phyloP scores from a whole-genome alignment of 1,284 basidiomycete species.

The Cryptococcus amylolentus region DNA sequence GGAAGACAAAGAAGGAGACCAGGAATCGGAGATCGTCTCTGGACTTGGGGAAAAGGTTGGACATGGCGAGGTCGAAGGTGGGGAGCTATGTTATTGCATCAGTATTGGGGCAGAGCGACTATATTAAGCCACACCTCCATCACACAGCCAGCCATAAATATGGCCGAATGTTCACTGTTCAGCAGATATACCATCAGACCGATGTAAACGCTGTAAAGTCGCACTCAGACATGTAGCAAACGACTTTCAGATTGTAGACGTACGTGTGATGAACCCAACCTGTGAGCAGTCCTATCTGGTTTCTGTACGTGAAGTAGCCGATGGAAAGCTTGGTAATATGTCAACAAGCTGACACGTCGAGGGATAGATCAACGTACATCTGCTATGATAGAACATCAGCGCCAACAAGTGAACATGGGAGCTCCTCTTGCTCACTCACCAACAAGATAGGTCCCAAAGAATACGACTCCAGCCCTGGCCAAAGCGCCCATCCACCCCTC shows the following conservation, averaged over 20 bases:
- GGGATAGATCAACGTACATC: conserved; percentile 17
- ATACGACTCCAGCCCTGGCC: conserved; percentile 27
- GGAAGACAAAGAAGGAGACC: conserved; percentile 56
- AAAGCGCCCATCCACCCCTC: conserved; percentile 27
- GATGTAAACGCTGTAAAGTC: conserved; percentile 51
- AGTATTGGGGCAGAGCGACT: neutral
- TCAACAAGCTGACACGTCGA: neutral
- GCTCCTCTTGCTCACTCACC: conserved; percentile 21
- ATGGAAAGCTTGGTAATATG: conserved; percentile 28
- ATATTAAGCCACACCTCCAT: conserved; percentile 53
- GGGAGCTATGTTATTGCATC: conserved; percentile 50
- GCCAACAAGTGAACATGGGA: neutral
- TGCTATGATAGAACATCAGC: conserved; percentile 13
- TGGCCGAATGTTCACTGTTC: conserved; percentile 49
- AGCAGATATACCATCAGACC: conserved; percentile 54
- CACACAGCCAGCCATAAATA: conserved; percentile 55
- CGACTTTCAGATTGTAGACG: conserved; percentile 3
- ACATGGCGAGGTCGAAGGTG: conserved; percentile 58
- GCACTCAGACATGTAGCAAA: neutral
- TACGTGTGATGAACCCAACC: conserved; percentile 61
- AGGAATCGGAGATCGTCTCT: conserved; percentile 59
- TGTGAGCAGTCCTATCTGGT: conserved; percentile 55
- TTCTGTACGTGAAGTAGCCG: conserved; percentile 35
- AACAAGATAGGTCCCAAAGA: conserved; percentile 46
- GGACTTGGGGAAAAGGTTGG: conserved; percentile 53